Percentiles rank a stretch among this genome's conserved stretches.
Conservation (phyloP, 495 filamentous ascomycete genomes). For the Talaromyces proteolyticus region DNA sequence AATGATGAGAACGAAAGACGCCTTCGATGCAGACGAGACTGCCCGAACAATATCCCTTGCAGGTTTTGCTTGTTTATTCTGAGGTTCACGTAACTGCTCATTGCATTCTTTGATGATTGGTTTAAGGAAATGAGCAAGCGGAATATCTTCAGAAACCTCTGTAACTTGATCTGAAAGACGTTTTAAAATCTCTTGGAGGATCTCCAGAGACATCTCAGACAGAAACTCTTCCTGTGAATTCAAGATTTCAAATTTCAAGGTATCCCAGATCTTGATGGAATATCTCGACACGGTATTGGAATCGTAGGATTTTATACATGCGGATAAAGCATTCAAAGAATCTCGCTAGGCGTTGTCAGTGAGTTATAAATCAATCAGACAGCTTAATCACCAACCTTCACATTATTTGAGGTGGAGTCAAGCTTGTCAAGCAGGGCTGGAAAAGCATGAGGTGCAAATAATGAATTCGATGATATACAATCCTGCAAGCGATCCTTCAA, state of each 20-base stretch:
- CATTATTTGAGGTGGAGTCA: conserved; percentile 67
- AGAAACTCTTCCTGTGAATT: conserved; percentile 69
- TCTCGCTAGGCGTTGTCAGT: conserved; percentile 46
- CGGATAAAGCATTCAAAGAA: conserved; percentile 59
- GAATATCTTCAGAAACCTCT: conserved; percentile 39
- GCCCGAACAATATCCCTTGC: conserved; percentile 57
- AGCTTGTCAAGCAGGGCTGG: conserved; percentile 69
- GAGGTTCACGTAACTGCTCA: conserved; percentile 67
- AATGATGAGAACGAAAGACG: conserved; percentile 49
- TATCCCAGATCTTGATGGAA: conserved; percentile 66
- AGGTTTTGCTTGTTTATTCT: conserved; percentile 69
- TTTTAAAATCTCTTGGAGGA: conserved; percentile 48
- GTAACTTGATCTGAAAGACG: conserved; percentile 49
- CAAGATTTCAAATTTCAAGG: conserved; percentile 71
- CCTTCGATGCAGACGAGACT: conserved; percentile 47
- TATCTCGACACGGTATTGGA: conserved; percentile 59
- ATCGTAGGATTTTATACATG: conserved; percentile 57
- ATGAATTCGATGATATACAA: conserved; percentile 62
- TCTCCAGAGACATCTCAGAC: conserved; percentile 52
- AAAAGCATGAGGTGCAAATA: conserved; percentile 64
- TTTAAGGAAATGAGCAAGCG: conserved; percentile 55
- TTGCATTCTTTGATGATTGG: conserved; percentile 66
- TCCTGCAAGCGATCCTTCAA: conserved; percentile 63
- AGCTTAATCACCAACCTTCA: conserved; percentile 51
- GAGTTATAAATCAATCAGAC: background rate